Evolutionary conservation across 257 asterid genomes (phyloP).

Genomic region (Fraxinus quadrangulata): DNA sequence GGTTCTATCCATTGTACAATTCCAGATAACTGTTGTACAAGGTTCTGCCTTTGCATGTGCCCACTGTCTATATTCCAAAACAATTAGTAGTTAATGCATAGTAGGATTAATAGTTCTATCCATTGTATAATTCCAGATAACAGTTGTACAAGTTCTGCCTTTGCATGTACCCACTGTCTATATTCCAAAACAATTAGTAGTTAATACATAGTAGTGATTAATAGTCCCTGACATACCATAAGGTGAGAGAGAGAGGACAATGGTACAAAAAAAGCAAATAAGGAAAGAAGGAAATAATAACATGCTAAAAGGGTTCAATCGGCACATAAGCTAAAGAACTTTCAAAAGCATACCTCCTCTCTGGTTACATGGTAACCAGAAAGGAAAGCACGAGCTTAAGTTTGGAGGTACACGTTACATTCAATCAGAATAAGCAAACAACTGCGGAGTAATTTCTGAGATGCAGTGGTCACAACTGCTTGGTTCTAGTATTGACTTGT

Average conservation of each 20-base stretch:
- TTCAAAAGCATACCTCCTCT: neutral
- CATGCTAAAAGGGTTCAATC: neutral
- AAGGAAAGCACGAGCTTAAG: constrained; percentile 9
- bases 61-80: constrained; percentile 59
- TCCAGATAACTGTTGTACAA: constrained; percentile 76
- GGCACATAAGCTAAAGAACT: constrained; percentile 8
- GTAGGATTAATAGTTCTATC: neutral
- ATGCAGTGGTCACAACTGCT: neutral
- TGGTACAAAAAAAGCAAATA: neutral
- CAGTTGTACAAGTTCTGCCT: constrained; percentile 78
- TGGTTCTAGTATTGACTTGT: neutral
- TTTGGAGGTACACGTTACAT: neutral
- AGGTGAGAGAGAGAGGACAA: constrained; percentile 1
- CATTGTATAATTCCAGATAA: constrained; percentile 47
- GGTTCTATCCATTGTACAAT: constrained; percentile 91
- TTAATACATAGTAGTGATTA: constrained; percentile 18
- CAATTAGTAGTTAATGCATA: constrained; percentile 27
- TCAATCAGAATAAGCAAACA: constrained; percentile 3
- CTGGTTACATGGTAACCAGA: constrained; percentile 1
- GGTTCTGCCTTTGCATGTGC: constrained; percentile 74
- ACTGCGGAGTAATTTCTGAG: constrained; percentile 13
- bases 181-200: constrained; percentile 30
- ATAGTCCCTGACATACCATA: constrained; percentile 15
- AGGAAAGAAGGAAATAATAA: constrained; percentile 6
- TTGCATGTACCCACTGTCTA: constrained; percentile 74